Evolutionary conservation across 2,329 filamentous ascomycete genomes (phyloP), one percentile per base, ranked within the genome.

Genomic region (Huntiella abstrusa): DNA sequence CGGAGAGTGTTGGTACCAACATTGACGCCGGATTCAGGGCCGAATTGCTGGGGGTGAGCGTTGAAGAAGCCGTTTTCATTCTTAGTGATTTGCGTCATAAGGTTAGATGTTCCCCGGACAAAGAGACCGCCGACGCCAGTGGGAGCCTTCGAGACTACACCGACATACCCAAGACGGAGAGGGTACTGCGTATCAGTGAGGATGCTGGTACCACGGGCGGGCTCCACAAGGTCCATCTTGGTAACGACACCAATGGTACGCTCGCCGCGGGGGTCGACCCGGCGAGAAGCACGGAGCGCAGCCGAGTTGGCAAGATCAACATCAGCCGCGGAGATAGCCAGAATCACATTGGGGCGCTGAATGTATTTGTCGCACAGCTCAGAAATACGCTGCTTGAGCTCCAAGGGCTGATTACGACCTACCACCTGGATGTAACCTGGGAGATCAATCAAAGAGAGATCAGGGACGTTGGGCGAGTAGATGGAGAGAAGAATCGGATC

Each of bases 301-400:
- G 91, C 91, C 1, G 91, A 98, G 60, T 98, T 98, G 16, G 91
- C 91, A 48, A 98, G 64, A 66, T 98, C 91, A 13, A 98, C 91
- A 62, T 98, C 91, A 17, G 91, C 91, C 1, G 92, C 91, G 1
- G 92, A 98, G 52, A 98, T 96, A 35, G 91, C 91, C 5, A 98
- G 70, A 51, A 98, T 95, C 54, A 98, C 81, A 57, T 98, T 98
- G 0, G 92, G 91, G 4, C 87, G 67, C 58, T 93, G 84, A 44
- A 98, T 98, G 57, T 98, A 98, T 64, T 94, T 96, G 62, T 98
- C 91, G 59, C 91, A 98, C 10, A 98, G 75, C 56, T 95, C 86
- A 2, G 83, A 75, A 52, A 98, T 98, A 65, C 92, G 95, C 57
- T 92, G 83, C 63, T 96, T 96, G 46, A 98, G 67, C 61, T 95